Percentiles rank a stretch among this genome's conserved stretches.
Evolutionary conservation across 805 yeast species (phyloP).

Genomic region (Clavispora fructus): DNA sequence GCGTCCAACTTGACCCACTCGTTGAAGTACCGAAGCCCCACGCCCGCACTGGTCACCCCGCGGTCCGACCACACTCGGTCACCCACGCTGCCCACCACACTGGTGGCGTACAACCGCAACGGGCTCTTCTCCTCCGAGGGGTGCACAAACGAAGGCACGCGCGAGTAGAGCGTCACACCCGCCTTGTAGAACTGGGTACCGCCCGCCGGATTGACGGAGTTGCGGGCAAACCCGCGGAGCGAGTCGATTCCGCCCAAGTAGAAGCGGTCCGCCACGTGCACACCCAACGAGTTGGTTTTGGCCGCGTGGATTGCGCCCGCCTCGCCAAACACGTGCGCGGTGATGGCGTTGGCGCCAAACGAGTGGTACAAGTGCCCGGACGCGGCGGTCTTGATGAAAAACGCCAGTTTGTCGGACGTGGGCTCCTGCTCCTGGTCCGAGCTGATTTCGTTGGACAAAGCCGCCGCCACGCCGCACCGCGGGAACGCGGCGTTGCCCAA

Average conservation of each 20-base stretch:
- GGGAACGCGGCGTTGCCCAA: slow-evolving; percentile 28
- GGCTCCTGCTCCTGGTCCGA: slow-evolving; percentile 26
- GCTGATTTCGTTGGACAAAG: slow-evolving; percentile 52
- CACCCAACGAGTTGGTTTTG: slow-evolving; percentile 15
- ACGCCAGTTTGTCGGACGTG: slow-evolving; percentile 12
- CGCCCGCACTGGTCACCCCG: slow-evolving; percentile 26
- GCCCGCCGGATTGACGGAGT: slow-evolving; percentile 70
- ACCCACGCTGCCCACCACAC: slow-evolving; percentile 59
- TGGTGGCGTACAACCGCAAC: slow-evolving; percentile 51
- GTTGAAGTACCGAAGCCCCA: slow-evolving; percentile 35
- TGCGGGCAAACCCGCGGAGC: slow-evolving; percentile 62
- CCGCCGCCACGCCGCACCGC: slow-evolving; percentile 52
- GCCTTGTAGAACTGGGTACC: slow-evolving; percentile 58
- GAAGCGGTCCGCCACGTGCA: slow-evolving; percentile 75
- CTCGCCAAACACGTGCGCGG: slow-evolving; percentile 45
- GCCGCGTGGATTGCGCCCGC: slow-evolving; percentile 52
- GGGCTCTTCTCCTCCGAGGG: slow-evolving; percentile 25
- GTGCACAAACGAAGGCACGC: slow-evolving; percentile 46
- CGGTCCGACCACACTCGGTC: slow-evolving; percentile 21
- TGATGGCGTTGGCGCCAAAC: slow-evolving; percentile 38
- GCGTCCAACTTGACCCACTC: slow-evolving; percentile 37
- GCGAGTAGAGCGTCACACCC: slow-evolving; percentile 55
- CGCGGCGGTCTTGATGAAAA: slow-evolving; percentile 33
- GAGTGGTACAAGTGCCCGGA: slow-evolving; percentile 34
- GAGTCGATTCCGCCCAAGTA: slow-evolving; percentile 77